Evolutionary conservation across 2,329 filamentous ascomycete species (phyloP).

Genomic region (Bipolaris bicolor): DNA sequence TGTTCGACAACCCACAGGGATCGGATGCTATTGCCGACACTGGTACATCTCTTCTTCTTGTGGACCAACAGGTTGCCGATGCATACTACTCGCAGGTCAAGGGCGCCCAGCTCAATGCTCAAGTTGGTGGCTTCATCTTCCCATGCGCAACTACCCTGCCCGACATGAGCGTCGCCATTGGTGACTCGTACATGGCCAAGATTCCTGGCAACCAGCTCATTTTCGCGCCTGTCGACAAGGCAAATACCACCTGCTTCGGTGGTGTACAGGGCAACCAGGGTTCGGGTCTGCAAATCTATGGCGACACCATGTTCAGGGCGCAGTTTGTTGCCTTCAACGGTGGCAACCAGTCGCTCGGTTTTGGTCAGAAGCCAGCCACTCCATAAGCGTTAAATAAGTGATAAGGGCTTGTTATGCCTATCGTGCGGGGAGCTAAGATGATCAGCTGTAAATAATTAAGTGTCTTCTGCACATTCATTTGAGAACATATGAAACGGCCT

Average conservation of each 20-base stretch:
- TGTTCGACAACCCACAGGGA: slow-evolving; percentile 59
- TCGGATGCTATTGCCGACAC: slow-evolving; percentile 57
- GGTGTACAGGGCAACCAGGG: slow-evolving; percentile 66
- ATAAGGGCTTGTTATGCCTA: not conserved
- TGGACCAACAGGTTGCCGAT: slow-evolving; percentile 59
- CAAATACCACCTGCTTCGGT: slow-evolving; percentile 66
- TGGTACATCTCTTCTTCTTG: slow-evolving; percentile 68
- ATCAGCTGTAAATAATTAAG: slow-evolving; percentile 18
- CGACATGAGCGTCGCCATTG: slow-evolving; percentile 61
- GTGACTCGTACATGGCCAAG: slow-evolving; percentile 62
- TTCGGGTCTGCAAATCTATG: slow-evolving; percentile 64
- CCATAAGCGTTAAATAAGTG: not conserved
- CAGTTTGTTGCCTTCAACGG: slow-evolving; percentile 67
- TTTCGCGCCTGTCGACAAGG: slow-evolving; percentile 47
- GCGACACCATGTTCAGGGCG: slow-evolving; percentile 66
- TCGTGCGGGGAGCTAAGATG: slow-evolving; percentile 2
- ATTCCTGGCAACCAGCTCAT: slow-evolving; percentile 57
- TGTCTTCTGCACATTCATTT: slow-evolving; percentile 13
- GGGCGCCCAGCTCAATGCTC: slow-evolving; percentile 45
- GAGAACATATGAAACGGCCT: slow-evolving; percentile 10
- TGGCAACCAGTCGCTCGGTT: slow-evolving; percentile 58
- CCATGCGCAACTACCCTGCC: slow-evolving; percentile 52
- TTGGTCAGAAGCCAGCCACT: slow-evolving; percentile 51
- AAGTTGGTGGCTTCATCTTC: slow-evolving; percentile 54
- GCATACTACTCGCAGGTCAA: slow-evolving; percentile 54